Conservation (phyloP, 306 rosid genomes). For the Dryas octopetala region DNA sequence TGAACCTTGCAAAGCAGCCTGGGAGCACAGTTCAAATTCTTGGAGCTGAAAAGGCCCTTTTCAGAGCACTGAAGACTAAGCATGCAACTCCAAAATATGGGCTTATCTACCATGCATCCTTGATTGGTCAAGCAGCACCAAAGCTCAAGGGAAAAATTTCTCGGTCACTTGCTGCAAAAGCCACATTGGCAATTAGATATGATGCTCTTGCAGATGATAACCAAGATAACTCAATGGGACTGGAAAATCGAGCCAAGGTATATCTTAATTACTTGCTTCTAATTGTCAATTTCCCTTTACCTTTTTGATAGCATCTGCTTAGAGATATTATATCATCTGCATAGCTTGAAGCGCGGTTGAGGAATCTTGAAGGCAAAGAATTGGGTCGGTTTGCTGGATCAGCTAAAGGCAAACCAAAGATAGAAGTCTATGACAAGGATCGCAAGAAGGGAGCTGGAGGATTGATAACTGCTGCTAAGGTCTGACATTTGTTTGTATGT, state of each 20-base stretch:
- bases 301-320: conserved; percentile 7
- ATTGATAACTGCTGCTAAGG: conserved; percentile 84
- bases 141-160: conserved; percentile 88
- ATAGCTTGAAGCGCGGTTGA: conserved; percentile 81
- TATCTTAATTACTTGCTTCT: background rate
- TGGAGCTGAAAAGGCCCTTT: conserved; percentile 96
- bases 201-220: conserved; percentile 79
- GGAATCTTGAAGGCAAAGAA: conserved; percentile 86
- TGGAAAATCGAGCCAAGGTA: conserved; percentile 84
- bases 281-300: background rate
- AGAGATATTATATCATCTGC: background rate
- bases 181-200: conserved; percentile 71
- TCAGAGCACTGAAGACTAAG: conserved; percentile 81
- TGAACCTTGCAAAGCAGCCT: conserved; percentile 96
- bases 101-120: conserved; percentile 90
- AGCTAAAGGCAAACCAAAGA: conserved; percentile 86
- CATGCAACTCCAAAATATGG: conserved; percentile 40
- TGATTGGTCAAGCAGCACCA: conserved; percentile 92
- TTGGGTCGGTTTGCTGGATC: conserved; percentile 82
- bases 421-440: conserved; percentile 89
- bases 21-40: conserved; percentile 95
- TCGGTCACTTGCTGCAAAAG: conserved; percentile 84
- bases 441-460: conserved; percentile 77
- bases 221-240: conserved; percentile 78
- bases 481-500: conserved; percentile 17